A percentile compares a stretch with the other conserved stretches of the same genome.
phyloP scores from a whole-genome alignment of 352 stramenopile species.

The Phytopythium vexans region DNA sequence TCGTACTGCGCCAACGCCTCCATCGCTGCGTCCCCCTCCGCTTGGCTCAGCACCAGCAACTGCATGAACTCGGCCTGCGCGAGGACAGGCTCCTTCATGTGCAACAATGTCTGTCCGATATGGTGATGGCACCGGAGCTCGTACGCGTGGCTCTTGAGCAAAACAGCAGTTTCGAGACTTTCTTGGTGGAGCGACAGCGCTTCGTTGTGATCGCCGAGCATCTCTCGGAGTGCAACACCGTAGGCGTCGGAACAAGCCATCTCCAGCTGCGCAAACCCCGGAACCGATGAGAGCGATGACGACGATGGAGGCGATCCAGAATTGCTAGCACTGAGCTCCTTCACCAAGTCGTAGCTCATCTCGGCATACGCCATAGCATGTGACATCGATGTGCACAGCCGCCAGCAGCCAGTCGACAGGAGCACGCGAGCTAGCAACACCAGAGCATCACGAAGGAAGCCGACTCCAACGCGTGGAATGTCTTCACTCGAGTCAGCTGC shows the following conservation, averaged over 20 bases:
- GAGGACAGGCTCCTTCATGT: conserved; percentile 32
- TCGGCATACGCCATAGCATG: conserved; percentile 37
- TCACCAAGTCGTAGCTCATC: conserved; percentile 40
- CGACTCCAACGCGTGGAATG: neutral
- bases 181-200: conserved; percentile 44
- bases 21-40: conserved; percentile 32
- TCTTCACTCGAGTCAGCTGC: neutral
- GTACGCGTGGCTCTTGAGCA: conserved; percentile 31
- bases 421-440: conserved; percentile 42
- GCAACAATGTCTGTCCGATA: conserved; percentile 29
- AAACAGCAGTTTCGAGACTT: conserved; percentile 34
- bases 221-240: conserved; percentile 29
- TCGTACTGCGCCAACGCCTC: conserved; percentile 49
- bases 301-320: neutral
- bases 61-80: conserved; percentile 38
- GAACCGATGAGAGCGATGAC: neutral
- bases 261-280: conserved; percentile 26
- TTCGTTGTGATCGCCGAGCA: conserved; percentile 28
- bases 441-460: conserved; percentile 34
- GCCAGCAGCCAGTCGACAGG: conserved; percentile 33
- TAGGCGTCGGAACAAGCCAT: conserved; percentile 45
- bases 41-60: conserved; percentile 32
- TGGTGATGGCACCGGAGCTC: conserved; percentile 39
- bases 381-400: conserved; percentile 40
- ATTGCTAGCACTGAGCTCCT: conserved; percentile 15